Base-by-base conservation (phyloP, 805 yeast species). In the Metschnikowia noctiluminum region DNA sequence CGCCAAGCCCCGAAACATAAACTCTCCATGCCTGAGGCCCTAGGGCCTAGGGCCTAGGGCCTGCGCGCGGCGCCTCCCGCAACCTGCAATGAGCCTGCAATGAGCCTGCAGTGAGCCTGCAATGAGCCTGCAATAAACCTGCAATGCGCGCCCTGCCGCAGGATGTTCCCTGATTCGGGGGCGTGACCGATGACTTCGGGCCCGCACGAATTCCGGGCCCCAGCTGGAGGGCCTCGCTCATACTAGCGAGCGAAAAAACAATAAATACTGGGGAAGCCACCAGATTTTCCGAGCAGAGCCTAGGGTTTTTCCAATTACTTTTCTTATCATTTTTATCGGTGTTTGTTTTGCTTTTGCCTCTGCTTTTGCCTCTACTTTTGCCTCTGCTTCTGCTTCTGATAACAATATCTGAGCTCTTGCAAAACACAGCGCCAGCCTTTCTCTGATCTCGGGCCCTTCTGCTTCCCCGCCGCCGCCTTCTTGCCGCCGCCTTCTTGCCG, bases 121-220 rank as follows among this genome's bases (percentile, higher is more conserved):
- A 30, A 21, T 21, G 21, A 4, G 4, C 21, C 21, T 21, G 21
- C 21, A 21, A 21, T 4, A 4, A 4, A 21, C 21, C 21, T 30
- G 32, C 13, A 30, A 30, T 12, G 32, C 13, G 32, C 32, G 32
- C 32, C 13, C 32, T 30, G 32, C 32, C 32, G 35, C 40, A 41
- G 46, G 42, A 21, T 13, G 31, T 38, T 43, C 32, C 46, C 46
- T 41, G 38, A 27, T 27, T 37, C 26, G 38, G 46, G 38, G 30
- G 11, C 16, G 21, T 31, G 31, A 35, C 46, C 46, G 46, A 43
- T 38, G 46, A 32, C 32, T 15, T 37, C 42, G 42, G 42, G 31
- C 42, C 42, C 46, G 42, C 41, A 32, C 44, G 44, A 35, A 26
- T 12, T 26, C 35, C 44, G 32, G 12, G n/a, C 26, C 43, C 28